Evolutionary conservation across 306 rosid species (phyloP).

Genomic region (Cucurbita ficifolia): DNA sequence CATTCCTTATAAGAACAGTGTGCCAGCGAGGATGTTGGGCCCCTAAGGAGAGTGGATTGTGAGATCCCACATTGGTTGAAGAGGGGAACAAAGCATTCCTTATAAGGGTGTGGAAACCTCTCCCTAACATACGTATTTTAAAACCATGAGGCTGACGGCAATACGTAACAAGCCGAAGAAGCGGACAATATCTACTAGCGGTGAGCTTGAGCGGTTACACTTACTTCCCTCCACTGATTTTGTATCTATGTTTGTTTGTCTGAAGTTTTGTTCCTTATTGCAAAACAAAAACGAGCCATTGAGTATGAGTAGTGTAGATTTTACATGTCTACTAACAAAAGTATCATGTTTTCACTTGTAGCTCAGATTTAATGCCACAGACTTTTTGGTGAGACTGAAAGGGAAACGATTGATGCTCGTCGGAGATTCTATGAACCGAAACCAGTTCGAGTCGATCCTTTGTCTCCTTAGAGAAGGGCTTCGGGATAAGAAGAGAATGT

Average conservation of each 20-base stretch:
- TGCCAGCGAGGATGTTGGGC: too few relatives aligned
- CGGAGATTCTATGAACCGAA: constrained; percentile 92
- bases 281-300: background rate
- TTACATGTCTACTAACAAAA: background rate
- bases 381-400: constrained; percentile 63
- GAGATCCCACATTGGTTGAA: too few relatives aligned
- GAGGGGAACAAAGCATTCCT: too few relatives aligned
- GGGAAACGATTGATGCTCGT: constrained; percentile 77
- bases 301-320: background rate
- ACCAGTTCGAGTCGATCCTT: constrained; percentile 87
- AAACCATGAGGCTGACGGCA: too few relatives aligned
- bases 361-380: constrained; percentile 77
- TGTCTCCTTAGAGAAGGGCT: constrained; percentile 75
- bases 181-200: too few relatives aligned
- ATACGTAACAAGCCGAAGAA: too few relatives aligned
- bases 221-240: background rate
- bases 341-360: constrained; percentile 13
- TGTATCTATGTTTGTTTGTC: background rate
- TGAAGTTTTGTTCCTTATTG: background rate
- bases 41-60: too few relatives aligned
- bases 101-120: too few relatives aligned
- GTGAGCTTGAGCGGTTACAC: too few relatives aligned
- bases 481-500: constrained; percentile 68
- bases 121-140: too few relatives aligned
- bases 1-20: too few relatives aligned